Evolutionary conservation across 2,329 filamentous ascomycete genomes (phyloP), one percentile per base, ranked within the genome.

Genomic region (Hypoxylon sp.): DNA sequence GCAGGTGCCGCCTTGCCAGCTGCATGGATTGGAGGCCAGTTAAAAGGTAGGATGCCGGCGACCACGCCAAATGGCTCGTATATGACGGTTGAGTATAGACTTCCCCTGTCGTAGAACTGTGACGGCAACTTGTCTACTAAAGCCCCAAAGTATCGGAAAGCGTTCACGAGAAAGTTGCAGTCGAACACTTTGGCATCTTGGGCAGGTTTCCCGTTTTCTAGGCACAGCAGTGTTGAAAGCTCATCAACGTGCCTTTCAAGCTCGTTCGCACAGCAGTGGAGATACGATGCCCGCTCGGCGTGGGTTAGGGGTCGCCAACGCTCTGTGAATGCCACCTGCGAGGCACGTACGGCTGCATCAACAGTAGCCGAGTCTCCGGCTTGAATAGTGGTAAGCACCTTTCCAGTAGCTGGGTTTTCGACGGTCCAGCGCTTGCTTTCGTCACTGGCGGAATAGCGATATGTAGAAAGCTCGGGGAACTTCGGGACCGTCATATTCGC

Each of bases 151-250:
- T 95, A 95, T 73, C 89, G 90, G 59, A 90, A 82, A 11, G 91
- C 79, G 26, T 79, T 78, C 31, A 80, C 72, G 29, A 10, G 78
- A 80, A 58, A 26, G 26, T 13, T 39, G 46, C 83, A 84, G n/a
- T 90, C 80, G 1, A 91, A 86, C 14, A 90, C 87, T 44, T 52
- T 65, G 2, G 83, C 80, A 78, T 92, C 93, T 3, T 91, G 90
- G 78, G 92, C 93, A 3, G 92, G 90, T 79, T 95, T 94, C 77
- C 92, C 93, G 75, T 94, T 94, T 79, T 96, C 92, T 85, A 92
- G 91, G 0, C 92, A 91, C 81, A 96, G 92, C 51, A 86, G 81
- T 11, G 83, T 81, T 37, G 83, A 82, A 19, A 86, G 76, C 1
- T 76, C 75, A 68, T 84, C 84, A 29, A 84, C 85, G 78, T 96